phyloP scores from a whole-genome alignment of 2,329 filamentous ascomycete genomes.

The Xylariomycetidae sp. region DNA sequence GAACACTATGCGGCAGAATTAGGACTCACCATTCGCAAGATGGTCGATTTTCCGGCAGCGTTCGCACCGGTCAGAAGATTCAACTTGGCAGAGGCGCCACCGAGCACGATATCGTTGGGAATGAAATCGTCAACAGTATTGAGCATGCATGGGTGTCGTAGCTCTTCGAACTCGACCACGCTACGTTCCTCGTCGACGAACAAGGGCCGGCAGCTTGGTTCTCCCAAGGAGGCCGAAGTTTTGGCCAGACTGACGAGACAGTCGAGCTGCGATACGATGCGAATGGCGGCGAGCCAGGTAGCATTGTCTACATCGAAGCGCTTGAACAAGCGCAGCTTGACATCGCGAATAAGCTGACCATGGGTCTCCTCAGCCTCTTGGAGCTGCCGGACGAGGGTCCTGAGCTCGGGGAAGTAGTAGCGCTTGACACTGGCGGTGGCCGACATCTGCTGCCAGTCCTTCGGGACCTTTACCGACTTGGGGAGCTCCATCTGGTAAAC shows the following conservation, averaged over 20 bases:
- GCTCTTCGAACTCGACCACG: constrained; percentile 84
- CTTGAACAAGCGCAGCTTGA: constrained; percentile 75
- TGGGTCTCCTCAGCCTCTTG: constrained; percentile 95
- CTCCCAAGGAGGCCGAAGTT: constrained; percentile 75
- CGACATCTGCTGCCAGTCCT: constrained; percentile 93
- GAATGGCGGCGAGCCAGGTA: constrained; percentile 84
- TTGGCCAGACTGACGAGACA: constrained; percentile 91
- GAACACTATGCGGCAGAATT: background rate
- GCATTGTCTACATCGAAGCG: constrained; percentile 85
- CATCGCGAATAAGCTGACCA: constrained; percentile 83
- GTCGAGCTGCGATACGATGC: constrained; percentile 86
- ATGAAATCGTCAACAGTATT: constrained; percentile 91
- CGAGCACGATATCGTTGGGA: constrained; percentile 86
- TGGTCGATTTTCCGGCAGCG: constrained; percentile 93
- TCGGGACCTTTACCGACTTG: constrained; percentile 78
- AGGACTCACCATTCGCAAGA: constrained; percentile 78
- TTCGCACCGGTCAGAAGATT: constrained; percentile 93
- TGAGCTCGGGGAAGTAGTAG: constrained; percentile 86
- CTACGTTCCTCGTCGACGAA: constrained; percentile 84
- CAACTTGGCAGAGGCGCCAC: constrained; percentile 76
- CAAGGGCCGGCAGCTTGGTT: constrained; percentile 82
- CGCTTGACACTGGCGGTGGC: constrained; percentile 85
- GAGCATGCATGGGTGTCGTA: constrained; percentile 92
- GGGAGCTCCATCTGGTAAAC: constrained; percentile 94
- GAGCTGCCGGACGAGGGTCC: constrained; percentile 74